A percentile compares a stretch with the other conserved stretches of the same genome.
phyloP scores from a whole-genome alignment of 2,329 filamentous ascomycete genomes.

The Aspergillus pseudoglaucus region DNA sequence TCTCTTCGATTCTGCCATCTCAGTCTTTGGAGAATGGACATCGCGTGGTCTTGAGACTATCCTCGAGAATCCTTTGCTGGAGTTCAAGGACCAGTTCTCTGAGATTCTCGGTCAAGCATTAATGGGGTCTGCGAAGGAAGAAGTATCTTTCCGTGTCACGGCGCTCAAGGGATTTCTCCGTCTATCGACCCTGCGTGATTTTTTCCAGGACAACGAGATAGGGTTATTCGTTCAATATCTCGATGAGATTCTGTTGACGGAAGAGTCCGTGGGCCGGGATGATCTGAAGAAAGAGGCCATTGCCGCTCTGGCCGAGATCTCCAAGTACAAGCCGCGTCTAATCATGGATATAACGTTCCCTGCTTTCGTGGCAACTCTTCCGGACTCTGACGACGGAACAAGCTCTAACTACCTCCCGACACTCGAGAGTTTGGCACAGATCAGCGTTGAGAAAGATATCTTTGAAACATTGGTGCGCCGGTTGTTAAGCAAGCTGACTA shows the following conservation, averaged over 20 bases:
- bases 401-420: slow-evolving; percentile 47
- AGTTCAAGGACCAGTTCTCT: slow-evolving; percentile 47
- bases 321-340: slow-evolving; percentile 54
- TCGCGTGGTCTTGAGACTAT: slow-evolving; percentile 31
- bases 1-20: slow-evolving; percentile 52
- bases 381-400: slow-evolving; percentile 48
- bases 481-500: slow-evolving; percentile 56
- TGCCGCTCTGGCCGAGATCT: slow-evolving; percentile 53
- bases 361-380: slow-evolving; percentile 58
- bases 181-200: slow-evolving; percentile 40
- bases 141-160: slow-evolving; percentile 44
- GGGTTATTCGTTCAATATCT: slow-evolving; percentile 52
- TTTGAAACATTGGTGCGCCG: slow-evolving; percentile 59
- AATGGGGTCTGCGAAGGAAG: slow-evolving; percentile 47
- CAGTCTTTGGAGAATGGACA: slow-evolving; percentile 52
- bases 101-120: slow-evolving; percentile 51
- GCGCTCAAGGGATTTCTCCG: slow-evolving; percentile 43
- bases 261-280: slow-evolving; percentile 50
- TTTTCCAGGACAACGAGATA: slow-evolving; percentile 48
- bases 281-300: slow-evolving; percentile 56
- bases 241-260: slow-evolving; percentile 55
- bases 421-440: slow-evolving; percentile 58
- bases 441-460: slow-evolving; percentile 56
- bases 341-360: slow-evolving; percentile 61
- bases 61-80: slow-evolving; percentile 37